Percentiles rank a stretch among this genome's conserved stretches.
Conservation (phyloP, 768 basidiomycete species). For the Sporobolomyces roseus region DNA sequence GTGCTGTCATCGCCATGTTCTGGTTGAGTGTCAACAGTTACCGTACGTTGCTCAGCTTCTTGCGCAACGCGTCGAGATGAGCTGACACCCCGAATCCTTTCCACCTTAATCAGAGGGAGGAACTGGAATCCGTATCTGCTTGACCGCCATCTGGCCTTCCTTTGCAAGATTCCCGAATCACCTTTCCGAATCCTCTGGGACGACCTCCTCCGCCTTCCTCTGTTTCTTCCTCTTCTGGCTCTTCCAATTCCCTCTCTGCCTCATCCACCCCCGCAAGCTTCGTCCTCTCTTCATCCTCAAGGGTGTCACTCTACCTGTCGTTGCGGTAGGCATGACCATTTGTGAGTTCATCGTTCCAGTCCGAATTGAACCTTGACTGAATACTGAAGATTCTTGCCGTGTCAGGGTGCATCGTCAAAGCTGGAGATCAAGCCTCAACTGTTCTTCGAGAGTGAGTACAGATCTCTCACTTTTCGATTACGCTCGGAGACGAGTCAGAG, state of each 20-base stretch:
- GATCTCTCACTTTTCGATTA: too few relatives aligned
- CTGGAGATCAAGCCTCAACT: slow-evolving; percentile 20
- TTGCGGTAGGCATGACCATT: slow-evolving; percentile 32
- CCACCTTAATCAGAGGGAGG: slow-evolving; percentile 18
- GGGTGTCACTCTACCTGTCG: slow-evolving; percentile 30
- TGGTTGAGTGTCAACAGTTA: slow-evolving; percentile 34
- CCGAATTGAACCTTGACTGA: too few relatives aligned
- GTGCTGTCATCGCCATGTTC: slow-evolving; percentile 36
- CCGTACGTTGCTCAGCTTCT: neutral
- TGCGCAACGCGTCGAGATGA: too few relatives aligned
- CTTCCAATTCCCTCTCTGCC: slow-evolving; percentile 30
- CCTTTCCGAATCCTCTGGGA: slow-evolving; percentile 29
- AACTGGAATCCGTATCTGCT: slow-evolving; percentile 20
- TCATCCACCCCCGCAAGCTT: slow-evolving; percentile 29
- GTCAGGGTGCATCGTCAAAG: slow-evolving; percentile 29
- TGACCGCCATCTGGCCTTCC: slow-evolving; percentile 34
- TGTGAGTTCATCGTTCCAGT: too few relatives aligned
- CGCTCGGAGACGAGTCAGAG: too few relatives aligned
- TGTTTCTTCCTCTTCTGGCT: slow-evolving; percentile 41
- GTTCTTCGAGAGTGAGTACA: slow-evolving; percentile 12
- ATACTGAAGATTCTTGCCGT: too few relatives aligned
- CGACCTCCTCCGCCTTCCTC: slow-evolving; percentile 25
- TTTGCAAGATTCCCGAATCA: slow-evolving; percentile 34
- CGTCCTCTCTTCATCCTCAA: slow-evolving; percentile 38
- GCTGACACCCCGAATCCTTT: too few relatives aligned